A percentile compares a stretch with the other conserved stretches of the same genome.
These are phyloP conservation scores for Daedaleopsis sinensis DNA, from an alignment of 768 basidiomycete species.

Conservation along the genomic window DNA sequence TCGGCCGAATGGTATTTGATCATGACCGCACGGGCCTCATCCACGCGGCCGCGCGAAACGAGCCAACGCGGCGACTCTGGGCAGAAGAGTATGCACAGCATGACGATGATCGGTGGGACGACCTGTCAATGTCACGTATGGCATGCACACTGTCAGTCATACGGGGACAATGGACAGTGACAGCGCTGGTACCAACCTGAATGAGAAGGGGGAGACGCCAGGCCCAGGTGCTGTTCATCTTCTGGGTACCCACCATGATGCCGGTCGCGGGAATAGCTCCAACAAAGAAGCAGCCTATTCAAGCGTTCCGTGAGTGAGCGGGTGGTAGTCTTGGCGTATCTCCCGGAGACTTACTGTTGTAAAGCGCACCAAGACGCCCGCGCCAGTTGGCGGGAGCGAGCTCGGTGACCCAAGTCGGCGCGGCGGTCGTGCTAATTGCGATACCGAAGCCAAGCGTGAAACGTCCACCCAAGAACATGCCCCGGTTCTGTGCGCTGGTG, in stretches of 20 bases:
- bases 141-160: background rate
- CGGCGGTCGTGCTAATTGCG: constrained; percentile 3
- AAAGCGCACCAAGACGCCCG: background rate
- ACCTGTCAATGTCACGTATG: background rate
- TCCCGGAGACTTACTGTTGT: constrained; percentile 1
- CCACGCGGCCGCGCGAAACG: constrained; percentile 10
- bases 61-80: constrained; percentile 21
- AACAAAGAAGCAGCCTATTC: constrained; percentile 3
- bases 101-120: background rate
- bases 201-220: constrained; percentile 83
- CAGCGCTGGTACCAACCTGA: constrained; percentile 45
- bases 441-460: constrained; percentile 2
- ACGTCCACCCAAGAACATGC: constrained; percentile 1
- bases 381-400: constrained; percentile 7
- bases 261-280: constrained; percentile 4
- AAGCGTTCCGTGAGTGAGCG: background rate
- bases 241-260: constrained; percentile 61
- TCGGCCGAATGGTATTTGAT: constrained; percentile 9
- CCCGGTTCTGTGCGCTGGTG: background rate
- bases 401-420: constrained; percentile 8
- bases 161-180: no score
- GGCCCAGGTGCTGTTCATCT: constrained; percentile 67
- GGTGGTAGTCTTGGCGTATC: no score
- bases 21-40: constrained; percentile 15
- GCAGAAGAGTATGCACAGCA: background rate